Evolutionary conservation across 1,139 yeast species (phyloP), one percentile per base, ranked within the genome.

Genomic region (Scheffersomyces segobiensis): DNA sequence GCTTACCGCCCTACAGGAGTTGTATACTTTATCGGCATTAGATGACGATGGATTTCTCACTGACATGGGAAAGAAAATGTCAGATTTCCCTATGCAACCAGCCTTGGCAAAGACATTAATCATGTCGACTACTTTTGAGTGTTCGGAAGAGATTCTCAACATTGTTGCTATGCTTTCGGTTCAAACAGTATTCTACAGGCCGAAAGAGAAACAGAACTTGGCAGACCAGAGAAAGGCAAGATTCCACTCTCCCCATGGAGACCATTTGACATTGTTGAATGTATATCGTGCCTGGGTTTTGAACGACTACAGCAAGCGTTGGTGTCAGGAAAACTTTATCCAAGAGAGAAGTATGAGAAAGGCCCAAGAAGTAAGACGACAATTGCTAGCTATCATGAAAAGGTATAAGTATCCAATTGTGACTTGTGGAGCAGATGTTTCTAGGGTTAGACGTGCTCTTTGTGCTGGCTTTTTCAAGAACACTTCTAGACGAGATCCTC

Each of bases 21-120:
- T 96, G 51, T 95, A 87, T 69, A 88, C 90, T 50, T 76, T 96
- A 51, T 87, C 89, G 32, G 98, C 98, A 0, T 76, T 96, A 52
- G 96, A 93, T 69, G 89, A 87, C 49, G 84, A 86, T 21, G 98
- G 98, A 0, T 71, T 79, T 51, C 74, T 96, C 59, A 95, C 98
- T 0, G 69, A 77, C 3, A 74, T 90, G 42, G 99, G 99, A 0
- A 77, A 87, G 55, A 82, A 85, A 63, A 90, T 96, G 96, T 92
- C 98, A 0, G 91, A 89, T 58, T 93, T 93, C 69, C 99, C 99
- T 0, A 92, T 95, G 93, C 97, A 92, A 60, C 99, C 99, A 0
- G 85, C 91, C 5, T 76, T 96, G 61, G 89, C 98, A 2, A 91
- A 91, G 67, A 88, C 96, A 0, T 75, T 96, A 55, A 82, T 95